Percentiles rank a stretch among this genome's conserved stretches.
phyloP scores from a whole-genome alignment of 345 rosid genomes.

The Boechera retrofracta region DNA sequence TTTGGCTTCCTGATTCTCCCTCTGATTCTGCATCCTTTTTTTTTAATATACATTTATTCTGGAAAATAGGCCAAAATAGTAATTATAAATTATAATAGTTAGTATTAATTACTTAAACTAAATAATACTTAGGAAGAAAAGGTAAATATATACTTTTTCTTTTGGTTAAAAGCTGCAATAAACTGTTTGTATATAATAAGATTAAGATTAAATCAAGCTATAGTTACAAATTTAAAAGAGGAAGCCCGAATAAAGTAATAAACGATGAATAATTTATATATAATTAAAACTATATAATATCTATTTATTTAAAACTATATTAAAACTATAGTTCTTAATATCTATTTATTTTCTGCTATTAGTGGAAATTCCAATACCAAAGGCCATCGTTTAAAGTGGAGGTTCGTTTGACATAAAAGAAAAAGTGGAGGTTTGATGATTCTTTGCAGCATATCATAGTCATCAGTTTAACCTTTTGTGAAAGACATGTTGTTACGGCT shows the following conservation, averaged over 20 bases:
- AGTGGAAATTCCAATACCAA: slow-evolving; percentile 46
- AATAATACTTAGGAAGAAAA: background rate
- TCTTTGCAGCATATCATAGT: slow-evolving; percentile 24
- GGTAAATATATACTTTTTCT: background rate
- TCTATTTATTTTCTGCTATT: slow-evolving; percentile 8
- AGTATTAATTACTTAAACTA: background rate
- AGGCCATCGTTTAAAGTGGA: slow-evolving; percentile 43
- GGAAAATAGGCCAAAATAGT: background rate
- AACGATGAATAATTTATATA: background rate
- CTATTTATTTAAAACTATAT: no score
- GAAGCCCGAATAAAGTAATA: background rate
- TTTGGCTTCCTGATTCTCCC: slow-evolving; percentile 25
- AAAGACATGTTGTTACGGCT: slow-evolving; percentile 34
- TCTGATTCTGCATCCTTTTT: slow-evolving; percentile 12
- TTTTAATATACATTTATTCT: background rate
- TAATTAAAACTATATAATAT: no score
- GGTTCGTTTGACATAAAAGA: slow-evolving; percentile 32
- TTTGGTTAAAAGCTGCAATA: background rate
- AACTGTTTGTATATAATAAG: background rate
- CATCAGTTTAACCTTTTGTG: background rate
- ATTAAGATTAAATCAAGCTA: background rate
- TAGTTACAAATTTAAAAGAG: background rate
- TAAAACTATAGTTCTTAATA: background rate
- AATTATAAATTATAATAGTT: background rate
- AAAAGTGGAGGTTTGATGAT: slow-evolving; percentile 34